These are phyloP conservation scores for Aspergillus quadrilineatus DNA, from an alignment of 2,329 filamentous ascomycete species.

Conservation along the genomic window DNA sequence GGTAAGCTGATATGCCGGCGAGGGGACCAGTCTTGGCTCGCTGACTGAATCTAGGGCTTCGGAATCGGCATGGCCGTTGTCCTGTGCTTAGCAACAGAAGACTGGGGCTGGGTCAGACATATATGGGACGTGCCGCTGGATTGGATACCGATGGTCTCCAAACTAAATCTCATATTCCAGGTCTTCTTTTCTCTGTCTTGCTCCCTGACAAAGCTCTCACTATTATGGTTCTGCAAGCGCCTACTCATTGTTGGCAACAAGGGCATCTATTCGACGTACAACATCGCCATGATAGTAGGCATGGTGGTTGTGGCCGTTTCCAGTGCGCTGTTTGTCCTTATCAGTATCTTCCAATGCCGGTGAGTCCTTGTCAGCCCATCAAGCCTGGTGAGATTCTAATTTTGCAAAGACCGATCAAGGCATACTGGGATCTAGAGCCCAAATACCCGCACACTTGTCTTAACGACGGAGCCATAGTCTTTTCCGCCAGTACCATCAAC, in stretches of 20 bases:
- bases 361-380: slow-evolving; percentile 24
- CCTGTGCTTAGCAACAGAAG: slow-evolving; percentile 33
- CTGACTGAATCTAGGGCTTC: slow-evolving; percentile 27
- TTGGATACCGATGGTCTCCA: slow-evolving; percentile 32
- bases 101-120: slow-evolving; percentile 41
- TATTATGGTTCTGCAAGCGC: slow-evolving; percentile 39
- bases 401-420: slow-evolving; percentile 30
- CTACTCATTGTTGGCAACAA: slow-evolving; percentile 31
- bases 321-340: slow-evolving; percentile 31
- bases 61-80: slow-evolving; percentile 37
- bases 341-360: slow-evolving; percentile 43
- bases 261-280: slow-evolving; percentile 27
- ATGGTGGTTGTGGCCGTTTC: slow-evolving; percentile 35
- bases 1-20: slow-evolving; percentile 23
- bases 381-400: slow-evolving; percentile 10
- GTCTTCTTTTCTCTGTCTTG: slow-evolving; percentile 38
- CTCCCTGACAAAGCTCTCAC: slow-evolving; percentile 39
- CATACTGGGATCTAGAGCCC: slow-evolving; percentile 33
- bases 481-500: slow-evolving; percentile 39
- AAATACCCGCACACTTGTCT: slow-evolving; percentile 30
- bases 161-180: slow-evolving; percentile 39
- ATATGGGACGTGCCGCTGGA: slow-evolving; percentile 41
- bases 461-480: slow-evolving; percentile 30
- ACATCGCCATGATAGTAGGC: slow-evolving; percentile 20
- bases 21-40: background rate